These are phyloP conservation scores for Luffa acutangula DNA, from an alignment of 306 rosid genomes.

Conservation along the genomic window DNA sequence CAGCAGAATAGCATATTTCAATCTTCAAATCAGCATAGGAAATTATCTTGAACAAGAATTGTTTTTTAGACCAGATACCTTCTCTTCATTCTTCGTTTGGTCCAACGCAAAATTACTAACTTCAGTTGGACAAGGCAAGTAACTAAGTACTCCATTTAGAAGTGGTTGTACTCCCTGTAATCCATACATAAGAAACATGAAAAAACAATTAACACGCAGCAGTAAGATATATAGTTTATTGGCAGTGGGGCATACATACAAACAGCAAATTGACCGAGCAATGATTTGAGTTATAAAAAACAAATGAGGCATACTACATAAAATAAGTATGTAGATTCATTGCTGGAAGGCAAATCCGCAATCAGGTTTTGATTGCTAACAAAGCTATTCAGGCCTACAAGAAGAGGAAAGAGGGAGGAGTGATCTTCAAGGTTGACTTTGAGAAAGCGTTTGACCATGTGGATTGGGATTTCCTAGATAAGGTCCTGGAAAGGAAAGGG, in stretches of 20 bases:
- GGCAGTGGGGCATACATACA: slow-evolving; percentile 1
- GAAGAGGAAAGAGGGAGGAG: too few relatives aligned
- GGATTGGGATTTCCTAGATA: too few relatives aligned
- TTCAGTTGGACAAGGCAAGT: slow-evolving; percentile 94
- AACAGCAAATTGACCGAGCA: background rate
- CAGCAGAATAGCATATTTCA: slow-evolving; percentile 12
- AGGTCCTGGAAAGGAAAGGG: too few relatives aligned
- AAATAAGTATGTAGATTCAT: too few relatives aligned
- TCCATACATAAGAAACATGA: slow-evolving; percentile 23
- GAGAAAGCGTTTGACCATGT: too few relatives aligned
- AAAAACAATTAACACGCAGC: slow-evolving; percentile 12
- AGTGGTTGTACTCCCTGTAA: slow-evolving; percentile 95
- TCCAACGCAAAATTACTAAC: slow-evolving; percentile 83
- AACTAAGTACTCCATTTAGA: slow-evolving; percentile 72
- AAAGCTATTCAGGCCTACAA: too few relatives aligned
- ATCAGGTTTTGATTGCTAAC: too few relatives aligned
- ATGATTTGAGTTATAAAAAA: background rate
- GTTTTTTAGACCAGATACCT: slow-evolving; percentile 34
- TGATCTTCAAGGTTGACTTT: too few relatives aligned
- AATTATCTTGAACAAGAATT: slow-evolving; percentile 6
- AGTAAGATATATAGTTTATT: background rate
- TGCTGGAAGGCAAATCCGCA: too few relatives aligned
- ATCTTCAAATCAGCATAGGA: slow-evolving; percentile 11
- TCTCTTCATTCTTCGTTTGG: slow-evolving; percentile 79
- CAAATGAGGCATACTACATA: background rate